Percentiles rank a stretch among this genome's conserved stretches.
Evolutionary conservation across 345 rosid species (phyloP).

Genomic region (Eucalyptus sp.): DNA sequence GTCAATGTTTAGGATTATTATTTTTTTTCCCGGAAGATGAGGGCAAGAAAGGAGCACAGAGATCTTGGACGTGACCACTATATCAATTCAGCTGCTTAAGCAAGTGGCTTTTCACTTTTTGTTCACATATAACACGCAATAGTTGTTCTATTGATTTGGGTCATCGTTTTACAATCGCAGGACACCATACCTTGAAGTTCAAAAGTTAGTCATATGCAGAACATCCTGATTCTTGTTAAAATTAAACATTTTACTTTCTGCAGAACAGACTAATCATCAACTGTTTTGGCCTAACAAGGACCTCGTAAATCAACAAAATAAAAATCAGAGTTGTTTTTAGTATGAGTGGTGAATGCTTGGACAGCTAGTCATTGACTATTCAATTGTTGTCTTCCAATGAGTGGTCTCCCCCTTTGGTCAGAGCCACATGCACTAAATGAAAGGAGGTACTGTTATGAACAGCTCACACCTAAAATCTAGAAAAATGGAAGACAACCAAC

Average conservation of each 20-base stretch:
- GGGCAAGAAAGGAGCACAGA: background rate
- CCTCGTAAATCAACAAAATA: background rate
- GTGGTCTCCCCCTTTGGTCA: background rate
- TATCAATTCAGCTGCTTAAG: background rate
- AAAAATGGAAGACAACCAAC: background rate
- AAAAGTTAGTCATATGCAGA: background rate
- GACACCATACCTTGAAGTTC: background rate
- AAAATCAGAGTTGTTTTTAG: background rate
- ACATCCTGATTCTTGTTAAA: background rate
- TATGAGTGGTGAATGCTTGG: background rate
- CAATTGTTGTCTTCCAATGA: background rate
- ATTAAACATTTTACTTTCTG: background rate
- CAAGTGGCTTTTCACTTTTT: background rate
- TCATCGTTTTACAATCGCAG: background rate
- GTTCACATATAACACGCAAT: background rate
- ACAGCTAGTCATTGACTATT: background rate
- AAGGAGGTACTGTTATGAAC: background rate
- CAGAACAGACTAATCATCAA: background rate
- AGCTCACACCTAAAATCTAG: background rate
- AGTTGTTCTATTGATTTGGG: background rate
- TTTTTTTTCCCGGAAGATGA: background rate
- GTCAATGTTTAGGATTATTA: background rate
- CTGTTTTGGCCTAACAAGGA: background rate
- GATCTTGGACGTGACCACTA: background rate
- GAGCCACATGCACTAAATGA: background rate